A percentile compares a stretch with the other conserved stretches of the same genome.
phyloP scores from a whole-genome alignment of 2,329 filamentous ascomycete genomes.

The Fusarium decemcellulare region DNA sequence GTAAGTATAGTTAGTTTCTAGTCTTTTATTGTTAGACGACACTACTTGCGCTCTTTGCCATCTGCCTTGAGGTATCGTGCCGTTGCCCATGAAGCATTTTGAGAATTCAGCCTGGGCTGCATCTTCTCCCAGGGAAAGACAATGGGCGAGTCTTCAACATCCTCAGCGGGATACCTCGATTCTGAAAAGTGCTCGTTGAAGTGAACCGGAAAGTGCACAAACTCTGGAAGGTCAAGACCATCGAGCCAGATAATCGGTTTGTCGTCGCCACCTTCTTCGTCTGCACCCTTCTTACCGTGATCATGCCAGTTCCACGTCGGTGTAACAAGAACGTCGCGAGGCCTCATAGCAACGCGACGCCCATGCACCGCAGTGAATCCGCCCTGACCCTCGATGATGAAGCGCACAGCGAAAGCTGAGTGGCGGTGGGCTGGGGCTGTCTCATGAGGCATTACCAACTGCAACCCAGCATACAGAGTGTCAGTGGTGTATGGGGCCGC shows the following conservation, averaged over 20 bases:
- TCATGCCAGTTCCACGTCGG: slow-evolving; percentile 73
- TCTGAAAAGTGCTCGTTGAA: slow-evolving; percentile 66
- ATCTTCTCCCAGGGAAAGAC: slow-evolving; percentile 65
- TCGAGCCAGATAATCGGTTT: slow-evolving; percentile 71
- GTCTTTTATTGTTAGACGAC: background rate
- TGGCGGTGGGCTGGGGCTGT: slow-evolving; percentile 69
- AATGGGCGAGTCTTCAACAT: slow-evolving; percentile 59
- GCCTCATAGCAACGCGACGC: slow-evolving; percentile 62
- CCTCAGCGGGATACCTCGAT: slow-evolving; percentile 61
- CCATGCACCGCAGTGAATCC: slow-evolving; percentile 72
- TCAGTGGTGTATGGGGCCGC: slow-evolving; percentile 69
- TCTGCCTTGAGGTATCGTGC: slow-evolving; percentile 51
- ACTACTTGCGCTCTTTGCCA: slow-evolving; percentile 47
- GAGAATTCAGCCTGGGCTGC: slow-evolving; percentile 57
- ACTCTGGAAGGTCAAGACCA: slow-evolving; percentile 66
- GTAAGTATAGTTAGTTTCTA: background rate
- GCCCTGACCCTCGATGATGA: slow-evolving; percentile 67
- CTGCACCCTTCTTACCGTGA: slow-evolving; percentile 67
- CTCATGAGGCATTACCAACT: slow-evolving; percentile 70
- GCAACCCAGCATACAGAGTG: slow-evolving; percentile 69
- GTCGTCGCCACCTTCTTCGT: slow-evolving; percentile 44
- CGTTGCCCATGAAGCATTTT: background rate
- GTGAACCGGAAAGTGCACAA: slow-evolving; percentile 64
- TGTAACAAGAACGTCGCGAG: slow-evolving; percentile 70
- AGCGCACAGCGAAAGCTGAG: slow-evolving; percentile 68